These are phyloP conservation scores for Apophysomyces variabilis DNA, from an alignment of 371 early-diverging fungal genomes.

Conservation along the genomic window DNA sequence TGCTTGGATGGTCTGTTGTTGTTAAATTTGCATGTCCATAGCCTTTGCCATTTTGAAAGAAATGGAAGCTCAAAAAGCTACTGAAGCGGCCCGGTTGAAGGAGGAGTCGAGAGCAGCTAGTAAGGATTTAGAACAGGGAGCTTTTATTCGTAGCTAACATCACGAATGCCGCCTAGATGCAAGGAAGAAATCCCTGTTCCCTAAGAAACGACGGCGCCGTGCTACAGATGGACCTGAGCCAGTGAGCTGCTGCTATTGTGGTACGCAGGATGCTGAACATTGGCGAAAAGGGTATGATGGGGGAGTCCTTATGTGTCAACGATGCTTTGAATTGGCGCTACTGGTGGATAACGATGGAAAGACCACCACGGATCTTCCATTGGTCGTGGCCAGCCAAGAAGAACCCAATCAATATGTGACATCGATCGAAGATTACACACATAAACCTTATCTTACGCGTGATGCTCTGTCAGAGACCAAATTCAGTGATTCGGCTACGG, in stretches of 20 bases:
- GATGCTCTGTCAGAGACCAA: slow-evolving; percentile 57
- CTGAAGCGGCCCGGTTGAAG: slow-evolving; percentile 44
- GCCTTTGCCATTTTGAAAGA: slow-evolving; percentile 50
- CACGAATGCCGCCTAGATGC: slow-evolving; percentile 18
- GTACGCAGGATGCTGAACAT: slow-evolving; percentile 44
- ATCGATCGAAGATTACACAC: slow-evolving; percentile 80
- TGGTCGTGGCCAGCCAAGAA: slow-evolving; percentile 23
- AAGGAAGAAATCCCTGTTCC: slow-evolving; percentile 38
- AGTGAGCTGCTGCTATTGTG: slow-evolving; percentile 49
- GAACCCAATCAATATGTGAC: slow-evolving; percentile 50
- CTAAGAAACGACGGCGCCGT: slow-evolving; percentile 33
- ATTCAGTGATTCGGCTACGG: slow-evolving; percentile 54
- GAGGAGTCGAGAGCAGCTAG: slow-evolving; percentile 44
- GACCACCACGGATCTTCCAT: slow-evolving; percentile 25
- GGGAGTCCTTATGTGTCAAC: slow-evolving; percentile 83
- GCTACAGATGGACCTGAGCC: slow-evolving; percentile 35
- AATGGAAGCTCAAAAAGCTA: slow-evolving; percentile 58
- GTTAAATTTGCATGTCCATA: slow-evolving; percentile 32
- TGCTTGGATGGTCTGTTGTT: slow-evolving; percentile 28
- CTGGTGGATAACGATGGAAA: slow-evolving; percentile 44
- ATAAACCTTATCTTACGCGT: slow-evolving; percentile 80
- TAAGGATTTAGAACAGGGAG: slow-evolving; percentile 14
- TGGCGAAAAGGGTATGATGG: slow-evolving; percentile 78
- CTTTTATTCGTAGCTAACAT: no score
- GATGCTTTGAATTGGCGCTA: slow-evolving; percentile 72